Percentiles rank a stretch among this genome's conserved stretches.
These are phyloP conservation scores for Castanospermum australe DNA, from an alignment of 306 rosid genomes.

Conservation along the genomic window DNA sequence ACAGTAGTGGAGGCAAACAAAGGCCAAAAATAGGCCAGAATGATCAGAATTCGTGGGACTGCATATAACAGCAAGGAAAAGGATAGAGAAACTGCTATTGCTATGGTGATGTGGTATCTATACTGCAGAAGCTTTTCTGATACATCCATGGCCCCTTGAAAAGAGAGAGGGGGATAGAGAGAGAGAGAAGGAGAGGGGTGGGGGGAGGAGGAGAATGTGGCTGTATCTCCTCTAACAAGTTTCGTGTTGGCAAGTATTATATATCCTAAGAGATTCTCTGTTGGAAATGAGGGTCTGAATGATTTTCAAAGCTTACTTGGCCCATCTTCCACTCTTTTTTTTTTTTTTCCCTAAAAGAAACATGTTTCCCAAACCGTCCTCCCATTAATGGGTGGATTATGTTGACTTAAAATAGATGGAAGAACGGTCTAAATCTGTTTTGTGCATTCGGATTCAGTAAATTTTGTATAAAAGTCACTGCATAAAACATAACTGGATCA, in stretches of 20 bases:
- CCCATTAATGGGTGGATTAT: background rate
- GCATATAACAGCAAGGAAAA: constrained; percentile 53
- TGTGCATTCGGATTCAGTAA: background rate
- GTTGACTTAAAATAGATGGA: background rate
- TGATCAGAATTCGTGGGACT: constrained; percentile 56
- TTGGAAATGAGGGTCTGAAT: constrained; percentile 30
- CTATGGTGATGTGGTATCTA: constrained; percentile 54
- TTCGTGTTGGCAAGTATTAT: constrained; percentile 24
- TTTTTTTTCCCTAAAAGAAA: background rate
- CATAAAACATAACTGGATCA: background rate
- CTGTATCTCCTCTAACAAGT: background rate
- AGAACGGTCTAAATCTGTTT: background rate
- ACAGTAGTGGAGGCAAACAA: constrained; percentile 78
- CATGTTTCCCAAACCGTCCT: constrained; percentile 44
- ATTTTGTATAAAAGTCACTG: background rate
- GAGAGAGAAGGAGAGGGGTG: too few relatives aligned
- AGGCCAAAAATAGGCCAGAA: constrained; percentile 82
- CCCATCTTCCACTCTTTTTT: constrained; percentile 38
- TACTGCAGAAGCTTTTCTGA: constrained; percentile 59
- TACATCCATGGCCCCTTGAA: constrained; percentile 42
- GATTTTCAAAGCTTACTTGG: constrained; percentile 42
- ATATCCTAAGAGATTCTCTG: constrained; percentile 31
- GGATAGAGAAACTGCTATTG: constrained; percentile 42
- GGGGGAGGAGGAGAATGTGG: background rate
- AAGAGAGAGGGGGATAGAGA: background rate